These are phyloP conservation scores for Gnomoniopsis sp. DNA, from an alignment of 2,329 filamentous ascomycete genomes.

Conservation along the genomic window DNA sequence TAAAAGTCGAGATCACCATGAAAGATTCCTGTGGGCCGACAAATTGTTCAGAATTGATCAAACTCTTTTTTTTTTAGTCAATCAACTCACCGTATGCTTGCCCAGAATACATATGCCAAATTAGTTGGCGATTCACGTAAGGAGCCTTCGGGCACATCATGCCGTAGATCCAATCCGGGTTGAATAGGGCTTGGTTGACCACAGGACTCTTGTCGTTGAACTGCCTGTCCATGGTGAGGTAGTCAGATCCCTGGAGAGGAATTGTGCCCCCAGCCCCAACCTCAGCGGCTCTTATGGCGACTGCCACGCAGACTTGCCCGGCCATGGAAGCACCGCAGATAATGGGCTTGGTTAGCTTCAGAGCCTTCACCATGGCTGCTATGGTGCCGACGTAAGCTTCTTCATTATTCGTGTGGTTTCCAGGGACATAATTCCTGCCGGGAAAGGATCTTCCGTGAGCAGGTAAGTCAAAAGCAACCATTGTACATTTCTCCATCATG, in stretches of 20 bases:
- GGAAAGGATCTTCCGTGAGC: slow-evolving; percentile 47
- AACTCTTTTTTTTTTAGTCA: background rate
- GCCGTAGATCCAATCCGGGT: slow-evolving; percentile 46
- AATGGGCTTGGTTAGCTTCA: slow-evolving; percentile 41
- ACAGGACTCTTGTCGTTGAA: slow-evolving; percentile 43
- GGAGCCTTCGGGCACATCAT: slow-evolving; percentile 46
- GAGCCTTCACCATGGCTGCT: slow-evolving; percentile 38
- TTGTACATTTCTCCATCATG: slow-evolving; percentile 43
- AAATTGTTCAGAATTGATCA: background rate
- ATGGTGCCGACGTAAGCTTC: slow-evolving; percentile 44
- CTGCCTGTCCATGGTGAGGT: slow-evolving; percentile 31
- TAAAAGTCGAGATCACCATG: slow-evolving; percentile 50
- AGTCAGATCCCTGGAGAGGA: slow-evolving; percentile 36
- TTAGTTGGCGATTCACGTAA: slow-evolving; percentile 39
- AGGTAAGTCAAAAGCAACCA: slow-evolving; percentile 48
- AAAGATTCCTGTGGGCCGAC: slow-evolving; percentile 32
- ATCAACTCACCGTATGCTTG: slow-evolving; percentile 39
- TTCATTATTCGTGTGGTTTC: slow-evolving; percentile 45
- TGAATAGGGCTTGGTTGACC: slow-evolving; percentile 44
- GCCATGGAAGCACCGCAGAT: slow-evolving; percentile 49
- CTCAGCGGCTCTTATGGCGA: slow-evolving; percentile 42
- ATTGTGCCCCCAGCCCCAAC: slow-evolving; percentile 43
- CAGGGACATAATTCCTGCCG: slow-evolving; percentile 34
- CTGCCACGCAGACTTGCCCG: slow-evolving; percentile 44
- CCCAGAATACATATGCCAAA: slow-evolving; percentile 46